Percentiles rank a stretch among this genome's conserved stretches.
phyloP scores from a whole-genome alignment of 2,329 filamentous ascomycete genomes.

The Neopestalotiopsis sp. region DNA sequence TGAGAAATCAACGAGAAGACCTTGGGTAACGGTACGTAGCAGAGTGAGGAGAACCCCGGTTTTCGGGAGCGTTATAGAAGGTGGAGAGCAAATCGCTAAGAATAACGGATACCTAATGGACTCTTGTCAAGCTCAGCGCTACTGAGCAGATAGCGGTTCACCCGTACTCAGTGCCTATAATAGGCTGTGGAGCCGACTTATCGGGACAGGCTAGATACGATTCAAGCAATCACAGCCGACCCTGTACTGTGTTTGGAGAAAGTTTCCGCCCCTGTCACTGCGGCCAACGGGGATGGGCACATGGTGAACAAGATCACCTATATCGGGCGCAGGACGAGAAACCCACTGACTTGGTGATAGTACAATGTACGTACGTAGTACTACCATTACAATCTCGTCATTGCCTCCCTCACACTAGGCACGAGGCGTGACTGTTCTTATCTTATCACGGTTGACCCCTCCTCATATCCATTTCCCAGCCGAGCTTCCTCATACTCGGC shows the following conservation, averaged over 20 bases:
- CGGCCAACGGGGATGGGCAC: neutral
- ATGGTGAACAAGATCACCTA: neutral
- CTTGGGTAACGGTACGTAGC: too few species aligned
- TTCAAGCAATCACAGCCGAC: neutral
- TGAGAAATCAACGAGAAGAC: too few species aligned
- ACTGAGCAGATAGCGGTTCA: neutral
- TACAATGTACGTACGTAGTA: neutral
- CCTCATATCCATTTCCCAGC: neutral
- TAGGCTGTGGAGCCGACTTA: neutral
- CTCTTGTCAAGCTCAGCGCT: neutral
- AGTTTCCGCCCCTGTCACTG: neutral
- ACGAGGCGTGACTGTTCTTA: too few species aligned
- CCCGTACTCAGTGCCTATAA: neutral
- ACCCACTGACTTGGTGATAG: neutral
- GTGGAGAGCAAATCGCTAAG: neutral
- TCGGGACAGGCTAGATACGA: neutral
- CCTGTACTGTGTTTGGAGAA: neutral
- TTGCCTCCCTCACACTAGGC: too few species aligned
- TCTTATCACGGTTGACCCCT: too few species aligned
- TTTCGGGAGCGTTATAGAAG: neutral
- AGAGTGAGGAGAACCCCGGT: too few species aligned
- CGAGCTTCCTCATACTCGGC: neutral
- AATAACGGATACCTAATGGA: neutral
- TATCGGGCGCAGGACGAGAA: neutral
- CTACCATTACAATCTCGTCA: too few species aligned